Conservation (phyloP, 805 yeast species). For the Suhomyces faveliae region DNA sequence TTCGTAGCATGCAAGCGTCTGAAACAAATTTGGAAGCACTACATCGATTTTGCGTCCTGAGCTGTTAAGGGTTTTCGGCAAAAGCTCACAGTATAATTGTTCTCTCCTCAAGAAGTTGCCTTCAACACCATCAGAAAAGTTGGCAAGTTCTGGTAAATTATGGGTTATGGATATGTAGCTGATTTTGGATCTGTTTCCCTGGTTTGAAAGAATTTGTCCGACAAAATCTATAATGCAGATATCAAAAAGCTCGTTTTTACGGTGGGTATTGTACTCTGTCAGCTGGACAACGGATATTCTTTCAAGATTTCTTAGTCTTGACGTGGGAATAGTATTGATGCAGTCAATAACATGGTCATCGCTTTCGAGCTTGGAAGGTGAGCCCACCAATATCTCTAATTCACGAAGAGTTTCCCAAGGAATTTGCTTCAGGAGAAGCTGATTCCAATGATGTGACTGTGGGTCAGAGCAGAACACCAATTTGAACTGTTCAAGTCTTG, state of each 20-base stretch:
- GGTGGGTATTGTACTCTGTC: slow-evolving; percentile 34
- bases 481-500: slow-evolving; percentile 21
- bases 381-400: slow-evolving; percentile 52
- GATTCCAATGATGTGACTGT: slow-evolving; percentile 5
- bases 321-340: slow-evolving; percentile 33
- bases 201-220: slow-evolving; percentile 4
- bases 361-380: slow-evolving; percentile 37
- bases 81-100: slow-evolving; percentile 44
- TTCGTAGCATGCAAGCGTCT: slow-evolving; percentile 65
- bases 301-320: slow-evolving; percentile 29
- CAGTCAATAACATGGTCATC: slow-evolving; percentile 46
- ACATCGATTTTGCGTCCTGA: slow-evolving; percentile 40
- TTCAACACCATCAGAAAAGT: slow-evolving; percentile 63
- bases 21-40: slow-evolving; percentile 58
- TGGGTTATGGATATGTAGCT: slow-evolving; percentile 53
- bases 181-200: background rate
- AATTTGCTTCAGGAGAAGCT: slow-evolving; percentile 15
- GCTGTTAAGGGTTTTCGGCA: slow-evolving; percentile 40
- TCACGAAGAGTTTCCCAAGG: slow-evolving; percentile 25
- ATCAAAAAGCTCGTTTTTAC: slow-evolving; percentile 39
- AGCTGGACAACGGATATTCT: slow-evolving; percentile 35
- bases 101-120: slow-evolving; percentile 68
- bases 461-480: slow-evolving; percentile 21
- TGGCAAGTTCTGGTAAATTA: slow-evolving; percentile 56
- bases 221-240: slow-evolving; percentile 45